Evolutionary conservation across 1,284 basidiomycete species (phyloP), one percentile per base, ranked within the genome.

Genomic region (Trametes sp.): DNA sequence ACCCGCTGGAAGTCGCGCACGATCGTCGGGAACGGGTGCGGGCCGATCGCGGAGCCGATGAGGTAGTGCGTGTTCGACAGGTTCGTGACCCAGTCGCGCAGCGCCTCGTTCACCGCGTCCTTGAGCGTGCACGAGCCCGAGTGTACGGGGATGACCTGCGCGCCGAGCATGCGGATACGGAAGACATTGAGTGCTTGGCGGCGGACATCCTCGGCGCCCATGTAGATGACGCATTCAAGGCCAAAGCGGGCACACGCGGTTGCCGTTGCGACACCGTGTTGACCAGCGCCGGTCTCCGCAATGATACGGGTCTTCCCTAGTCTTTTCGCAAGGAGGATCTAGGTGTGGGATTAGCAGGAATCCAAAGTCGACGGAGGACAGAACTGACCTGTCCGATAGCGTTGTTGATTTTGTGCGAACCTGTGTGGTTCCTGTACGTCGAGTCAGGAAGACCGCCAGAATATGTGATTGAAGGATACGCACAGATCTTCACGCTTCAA

Each of bases 21-120:
- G 64, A 99, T 94, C 35, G 96, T 98, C 1, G 98, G 98, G 88
- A 99, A 99, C 1, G 98, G 98, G 77, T 98, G 97, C 19, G 98
- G 98, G 8, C 98, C 98, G 69, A 99, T 98, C 35, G 92, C 95
- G 23, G 96, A 98, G 42, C 98, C 98, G 68, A 99, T 94, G 67
- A 98, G 87, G 81, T 98, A 99, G 80, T 99, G 96, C 1, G 97
- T 98, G 21, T 82, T 92, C 33, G 92, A 82, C 38, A 99, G 86
- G 77, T 98, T 97, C 48, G 96, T 96, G 23, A 98, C 97, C 98
- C 98, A 99, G 79, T 98, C 96, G 53, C 96, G 88, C 85, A 98
- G 87, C 2, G 96, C 95, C 70, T 98, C 96, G 80, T 98, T 98
- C 71, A 98, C 95, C 24, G 96, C 97, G 74, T 99, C 98, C 80